Conservation (phyloP, 139 green algal genomes). For the Chlamydomonas eustigma region DNA sequence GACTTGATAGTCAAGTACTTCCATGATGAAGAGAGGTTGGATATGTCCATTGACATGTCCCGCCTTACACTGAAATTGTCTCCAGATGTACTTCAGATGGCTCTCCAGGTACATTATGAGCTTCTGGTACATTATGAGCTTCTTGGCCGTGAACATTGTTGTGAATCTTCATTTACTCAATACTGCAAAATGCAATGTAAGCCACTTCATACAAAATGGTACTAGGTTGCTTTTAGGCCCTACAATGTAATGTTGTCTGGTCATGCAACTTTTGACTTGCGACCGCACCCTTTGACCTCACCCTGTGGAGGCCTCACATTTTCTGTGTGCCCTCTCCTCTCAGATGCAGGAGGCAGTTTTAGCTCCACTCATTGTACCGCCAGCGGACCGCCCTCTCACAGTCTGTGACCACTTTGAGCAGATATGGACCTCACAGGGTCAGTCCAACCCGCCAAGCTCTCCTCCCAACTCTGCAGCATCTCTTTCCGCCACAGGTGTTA, state of each 20-base stretch:
- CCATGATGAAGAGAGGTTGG: not conserved
- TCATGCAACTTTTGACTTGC: no score
- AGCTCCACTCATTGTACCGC: conserved; percentile 45
- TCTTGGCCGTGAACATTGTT: no score
- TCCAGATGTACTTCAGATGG: conserved; percentile 53
- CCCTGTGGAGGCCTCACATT: no score
- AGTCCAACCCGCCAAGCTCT: no score
- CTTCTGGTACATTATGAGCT: no score
- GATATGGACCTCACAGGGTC: conserved; percentile 70
- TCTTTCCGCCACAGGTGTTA: not conserved
- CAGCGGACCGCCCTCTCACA: conserved; percentile 42
- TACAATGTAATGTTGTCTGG: no score
- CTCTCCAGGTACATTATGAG: not conserved
- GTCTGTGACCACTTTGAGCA: conserved; percentile 57
- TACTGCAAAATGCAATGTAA: no score
- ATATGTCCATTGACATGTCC: conserved; percentile 48
- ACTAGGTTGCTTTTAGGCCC: no score
- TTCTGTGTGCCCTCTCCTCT: no score
- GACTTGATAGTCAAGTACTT: conserved; percentile 7
- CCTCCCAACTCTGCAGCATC: not conserved
- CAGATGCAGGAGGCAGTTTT: not conserved
- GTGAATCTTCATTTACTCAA: no score
- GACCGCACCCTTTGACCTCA: no score
- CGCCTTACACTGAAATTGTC: conserved; percentile 60
- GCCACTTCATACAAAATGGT: no score